Conservation (phyloP, 768 basidiomycete genomes). For the Kwoniella sp. region DNA sequence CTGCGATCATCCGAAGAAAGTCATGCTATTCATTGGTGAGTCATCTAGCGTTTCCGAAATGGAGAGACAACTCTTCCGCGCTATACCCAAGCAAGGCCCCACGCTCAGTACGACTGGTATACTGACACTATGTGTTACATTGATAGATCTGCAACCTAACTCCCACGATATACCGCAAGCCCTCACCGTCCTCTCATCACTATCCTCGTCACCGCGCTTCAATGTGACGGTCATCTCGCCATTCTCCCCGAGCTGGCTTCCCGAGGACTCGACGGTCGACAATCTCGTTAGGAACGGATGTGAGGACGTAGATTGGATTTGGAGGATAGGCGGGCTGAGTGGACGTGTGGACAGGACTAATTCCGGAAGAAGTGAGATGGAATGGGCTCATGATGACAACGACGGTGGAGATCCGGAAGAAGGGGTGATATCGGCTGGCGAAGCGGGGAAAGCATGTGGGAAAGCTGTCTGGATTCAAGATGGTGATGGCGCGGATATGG, state of each 20-base stretch:
- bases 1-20: constrained; percentile 21
- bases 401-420: not conserved
- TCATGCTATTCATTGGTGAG: constrained; percentile 20
- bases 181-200: not conserved
- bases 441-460: constrained; percentile 5
- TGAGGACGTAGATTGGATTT: constrained; percentile 21
- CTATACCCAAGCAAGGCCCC: too few relatives aligned
- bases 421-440: not conserved
- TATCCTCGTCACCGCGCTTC: constrained; percentile 4
- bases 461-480: constrained; percentile 14
- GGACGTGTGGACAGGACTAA: not conserved
- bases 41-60: too few relatives aligned
- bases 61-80: too few relatives aligned
- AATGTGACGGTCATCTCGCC: constrained; percentile 14
- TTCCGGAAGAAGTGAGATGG: not conserved
- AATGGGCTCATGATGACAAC: not conserved
- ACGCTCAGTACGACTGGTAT: too few relatives aligned
- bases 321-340: constrained; percentile 23
- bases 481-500: not conserved
- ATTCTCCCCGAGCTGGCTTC: constrained; percentile 23
- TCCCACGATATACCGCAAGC: constrained; percentile 9
- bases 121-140: not conserved
- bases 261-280: not conserved
- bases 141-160: constrained; percentile 1
- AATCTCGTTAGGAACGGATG: constrained; percentile 18